Evolutionary conservation across 2,329 filamentous ascomycete species (phyloP).

Genomic region (Periglandula ipomoeae): DNA sequence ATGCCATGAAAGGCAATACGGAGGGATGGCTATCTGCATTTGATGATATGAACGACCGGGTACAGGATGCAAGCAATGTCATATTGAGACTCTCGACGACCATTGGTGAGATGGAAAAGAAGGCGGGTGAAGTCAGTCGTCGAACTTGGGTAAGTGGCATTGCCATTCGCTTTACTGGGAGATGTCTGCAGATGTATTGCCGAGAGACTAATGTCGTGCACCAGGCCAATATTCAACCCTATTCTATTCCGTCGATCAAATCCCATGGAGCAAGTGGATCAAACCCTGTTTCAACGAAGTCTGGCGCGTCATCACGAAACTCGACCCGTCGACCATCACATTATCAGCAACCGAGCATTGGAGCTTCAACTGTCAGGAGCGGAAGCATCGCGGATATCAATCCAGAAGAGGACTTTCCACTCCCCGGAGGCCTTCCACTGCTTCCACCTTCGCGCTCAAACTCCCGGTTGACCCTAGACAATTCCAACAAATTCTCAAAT

Average conservation of each 20-base stretch:
- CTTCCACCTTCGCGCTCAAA: conserved; percentile 11
- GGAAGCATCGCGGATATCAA: conserved; percentile 10
- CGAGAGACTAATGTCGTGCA: neutral
- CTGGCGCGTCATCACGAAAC: conserved; percentile 5
- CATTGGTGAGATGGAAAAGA: conserved; percentile 76
- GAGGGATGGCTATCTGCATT: conserved; percentile 84
- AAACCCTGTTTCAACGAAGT: conserved; percentile 4
- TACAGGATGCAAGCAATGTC: conserved; percentile 58
- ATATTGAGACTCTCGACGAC: conserved; percentile 67
- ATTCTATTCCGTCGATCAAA: conserved; percentile 8
- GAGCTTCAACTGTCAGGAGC: conserved; percentile 8
- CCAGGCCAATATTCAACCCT: conserved; percentile 16
- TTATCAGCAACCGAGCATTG: conserved; percentile 10
- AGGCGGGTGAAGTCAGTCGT: conserved; percentile 74
- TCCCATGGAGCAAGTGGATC: conserved; percentile 1
- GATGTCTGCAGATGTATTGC: neutral
- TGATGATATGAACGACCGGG: conserved; percentile 63
- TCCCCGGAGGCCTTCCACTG: conserved; percentile 14
- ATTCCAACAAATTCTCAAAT: neutral
- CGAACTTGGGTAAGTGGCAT: conserved; percentile 55
- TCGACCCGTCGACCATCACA: conserved; percentile 2
- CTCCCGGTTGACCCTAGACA: neutral
- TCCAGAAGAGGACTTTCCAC: conserved; percentile 14
- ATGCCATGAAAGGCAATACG: conserved; percentile 86
- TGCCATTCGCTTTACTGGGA: neutral